A percentile compares a stretch with the other conserved stretches of the same genome.
Evolutionary conservation across 2,329 filamentous ascomycete species (phyloP).

Genomic region (Microascus cirrosus): DNA sequence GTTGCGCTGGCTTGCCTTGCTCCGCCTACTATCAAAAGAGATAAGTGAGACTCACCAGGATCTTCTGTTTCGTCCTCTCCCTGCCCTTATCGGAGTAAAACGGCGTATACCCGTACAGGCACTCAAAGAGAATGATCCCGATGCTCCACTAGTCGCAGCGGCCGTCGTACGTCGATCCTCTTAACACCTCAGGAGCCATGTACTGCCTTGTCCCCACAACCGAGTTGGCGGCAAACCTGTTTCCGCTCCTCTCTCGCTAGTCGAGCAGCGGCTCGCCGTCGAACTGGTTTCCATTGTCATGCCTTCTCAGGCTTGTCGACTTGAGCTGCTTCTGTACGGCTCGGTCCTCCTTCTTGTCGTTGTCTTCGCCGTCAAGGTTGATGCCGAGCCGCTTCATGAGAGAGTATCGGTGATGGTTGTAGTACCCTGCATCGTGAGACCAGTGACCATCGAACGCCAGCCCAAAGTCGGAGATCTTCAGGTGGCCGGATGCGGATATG

Average conservation of each 20-base stretch:
- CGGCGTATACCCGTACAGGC: conserved; percentile 82
- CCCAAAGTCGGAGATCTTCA: conserved; percentile 95
- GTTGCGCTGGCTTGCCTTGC: no score
- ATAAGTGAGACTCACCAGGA: conserved; percentile 46
- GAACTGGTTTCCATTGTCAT: conserved; percentile 7
- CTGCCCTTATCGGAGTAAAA: conserved; percentile 72
- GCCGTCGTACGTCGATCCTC: conserved; percentile 74
- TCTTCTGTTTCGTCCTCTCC: conserved; percentile 75
- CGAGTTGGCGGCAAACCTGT: conserved; percentile 65
- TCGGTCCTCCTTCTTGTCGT: conserved; percentile 1
- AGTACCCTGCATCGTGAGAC: conserved; percentile 83
- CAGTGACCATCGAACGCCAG: conserved; percentile 92
- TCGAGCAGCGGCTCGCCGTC: conserved; percentile 35
- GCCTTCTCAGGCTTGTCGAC: conserved; percentile 5
- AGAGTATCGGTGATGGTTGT: conserved; percentile 69
- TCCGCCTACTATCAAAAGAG: background rate
- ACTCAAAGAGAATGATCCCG: conserved; percentile 89
- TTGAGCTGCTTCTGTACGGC: conserved; percentile 1
- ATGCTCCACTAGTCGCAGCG: conserved; percentile 97
- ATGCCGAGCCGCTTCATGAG: conserved; percentile 69
- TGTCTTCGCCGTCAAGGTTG: conserved; percentile 10
- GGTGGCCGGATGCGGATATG: conserved; percentile 74
- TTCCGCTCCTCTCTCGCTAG: conserved; percentile 59
- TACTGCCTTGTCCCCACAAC: conserved; percentile 95
- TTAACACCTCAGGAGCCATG: conserved; percentile 92